Evolutionary conservation across 164 flowering plant genomes (phyloP).

Genomic region (Platanus orientalis): DNA sequence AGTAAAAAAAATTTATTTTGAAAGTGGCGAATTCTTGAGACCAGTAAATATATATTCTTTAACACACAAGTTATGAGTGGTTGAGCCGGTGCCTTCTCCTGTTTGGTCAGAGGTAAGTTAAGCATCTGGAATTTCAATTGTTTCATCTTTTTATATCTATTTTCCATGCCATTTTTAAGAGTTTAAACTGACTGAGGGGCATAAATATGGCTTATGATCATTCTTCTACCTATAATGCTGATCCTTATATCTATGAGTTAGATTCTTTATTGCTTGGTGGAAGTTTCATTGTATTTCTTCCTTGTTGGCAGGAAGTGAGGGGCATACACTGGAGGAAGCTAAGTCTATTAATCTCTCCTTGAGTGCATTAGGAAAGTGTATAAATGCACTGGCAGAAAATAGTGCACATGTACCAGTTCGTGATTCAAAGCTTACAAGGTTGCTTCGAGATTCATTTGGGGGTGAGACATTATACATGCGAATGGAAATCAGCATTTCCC

Average conservation of each 20-base stretch:
- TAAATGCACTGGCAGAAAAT: constrained; percentile 96
- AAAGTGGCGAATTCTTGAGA: too few relatives aligned
- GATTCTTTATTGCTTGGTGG: neutral
- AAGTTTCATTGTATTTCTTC: constrained; percentile 4
- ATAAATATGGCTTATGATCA: too few relatives aligned
- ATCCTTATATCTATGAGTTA: neutral
- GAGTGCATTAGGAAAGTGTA: constrained; percentile 95
- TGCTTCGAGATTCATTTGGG: constrained; percentile 98
- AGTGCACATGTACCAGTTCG: constrained; percentile 93
- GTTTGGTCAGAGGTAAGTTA: too few relatives aligned
- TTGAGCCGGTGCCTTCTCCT: too few relatives aligned
- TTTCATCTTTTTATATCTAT: too few relatives aligned
- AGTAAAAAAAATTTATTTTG: too few relatives aligned
- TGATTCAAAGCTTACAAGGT: constrained; percentile 94
- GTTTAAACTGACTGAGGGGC: too few relatives aligned
- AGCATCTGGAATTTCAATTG: too few relatives aligned
- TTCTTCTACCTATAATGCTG: constrained; percentile 1
- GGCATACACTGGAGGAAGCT: constrained; percentile 94
- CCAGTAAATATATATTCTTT: too few relatives aligned
- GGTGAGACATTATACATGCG: constrained; percentile 34
- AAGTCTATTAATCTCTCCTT: constrained; percentile 95
- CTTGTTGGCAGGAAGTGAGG: constrained; percentile 80
- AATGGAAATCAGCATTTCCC: neutral
- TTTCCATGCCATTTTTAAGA: too few relatives aligned
- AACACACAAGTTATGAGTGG: too few relatives aligned